These are phyloP conservation scores for Cochlearia excelsa DNA, from an alignment of 345 rosid species.

Conservation along the genomic window DNA sequence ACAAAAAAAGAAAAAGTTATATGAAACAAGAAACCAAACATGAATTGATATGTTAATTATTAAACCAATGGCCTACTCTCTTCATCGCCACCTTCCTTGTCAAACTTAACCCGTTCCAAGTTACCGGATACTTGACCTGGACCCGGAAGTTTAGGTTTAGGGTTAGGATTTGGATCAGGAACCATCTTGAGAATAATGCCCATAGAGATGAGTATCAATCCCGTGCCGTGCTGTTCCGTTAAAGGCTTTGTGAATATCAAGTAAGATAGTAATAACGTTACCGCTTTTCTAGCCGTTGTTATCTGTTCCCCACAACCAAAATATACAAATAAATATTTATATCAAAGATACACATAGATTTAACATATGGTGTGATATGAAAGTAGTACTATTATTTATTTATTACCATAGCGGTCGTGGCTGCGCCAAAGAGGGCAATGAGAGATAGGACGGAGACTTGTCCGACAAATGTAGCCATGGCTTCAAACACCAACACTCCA, in stretches of 20 bases:
- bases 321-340: not conserved
- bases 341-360: too few species aligned
- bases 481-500: conserved; percentile 80
- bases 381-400: too few species aligned
- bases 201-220: conserved; percentile 73
- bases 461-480: conserved; percentile 81
- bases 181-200: conserved; percentile 77
- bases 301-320: conserved; percentile 40
- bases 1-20: not conserved
- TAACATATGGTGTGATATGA: too few species aligned
- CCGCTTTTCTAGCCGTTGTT: conserved; percentile 85
- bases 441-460: conserved; percentile 80
- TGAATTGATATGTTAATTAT: conserved; percentile 16
- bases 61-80: conserved; percentile 57
- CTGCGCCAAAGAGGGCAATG: conserved; percentile 82
- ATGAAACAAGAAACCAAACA: conserved; percentile 8
- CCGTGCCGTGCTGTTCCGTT: conserved; percentile 76
- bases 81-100: conserved; percentile 40
- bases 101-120: conserved; percentile 21
- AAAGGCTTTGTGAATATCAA: conserved; percentile 87
- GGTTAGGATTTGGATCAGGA: conserved; percentile 49
- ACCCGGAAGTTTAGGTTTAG: conserved; percentile 20
- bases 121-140: conserved; percentile 19
- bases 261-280: conserved; percentile 67
- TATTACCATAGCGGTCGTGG: conserved; percentile 82